Evolutionary conservation across 1,139 yeast genomes (phyloP).

Genomic region (Lipomyces yarrowii): DNA sequence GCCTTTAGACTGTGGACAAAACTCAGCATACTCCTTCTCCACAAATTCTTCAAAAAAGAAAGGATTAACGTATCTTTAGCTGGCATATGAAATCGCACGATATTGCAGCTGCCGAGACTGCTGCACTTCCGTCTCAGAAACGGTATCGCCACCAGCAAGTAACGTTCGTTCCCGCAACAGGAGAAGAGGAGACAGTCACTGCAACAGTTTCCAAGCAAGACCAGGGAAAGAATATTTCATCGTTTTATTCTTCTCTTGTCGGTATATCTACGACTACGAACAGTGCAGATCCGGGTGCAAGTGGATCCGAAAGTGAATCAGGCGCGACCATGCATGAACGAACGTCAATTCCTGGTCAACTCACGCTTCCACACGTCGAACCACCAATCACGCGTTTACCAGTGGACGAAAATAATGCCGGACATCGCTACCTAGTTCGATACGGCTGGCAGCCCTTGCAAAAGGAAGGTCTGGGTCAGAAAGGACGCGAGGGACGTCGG

Average conservation of each 20-base stretch:
- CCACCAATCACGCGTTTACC: slow-evolving; percentile 24
- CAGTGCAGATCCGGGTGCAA: neutral
- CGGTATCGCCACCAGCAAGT: slow-evolving; percentile 22
- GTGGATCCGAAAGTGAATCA: neutral
- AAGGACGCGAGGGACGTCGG: slow-evolving; percentile 36
- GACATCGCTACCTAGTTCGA: slow-evolving; percentile 33
- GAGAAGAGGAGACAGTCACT: neutral
- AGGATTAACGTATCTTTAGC: neutral
- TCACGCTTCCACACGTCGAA: slow-evolving; percentile 17
- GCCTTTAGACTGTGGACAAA: neutral
- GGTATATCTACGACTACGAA: slow-evolving; percentile 12
- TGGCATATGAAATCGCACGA: slow-evolving; percentile 16
- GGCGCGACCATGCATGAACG: neutral
- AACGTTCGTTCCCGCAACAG: slow-evolving; percentile 20
- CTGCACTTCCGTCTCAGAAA: slow-evolving; percentile 6
- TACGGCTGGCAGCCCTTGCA: slow-evolving; percentile 37
- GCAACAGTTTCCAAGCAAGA: neutral
- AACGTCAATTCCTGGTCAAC: slow-evolving; percentile 18
- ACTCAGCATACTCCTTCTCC: neutral
- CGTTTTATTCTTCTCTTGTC: slow-evolving; percentile 22
- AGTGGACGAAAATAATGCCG: slow-evolving; percentile 23
- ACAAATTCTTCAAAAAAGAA: neutral
- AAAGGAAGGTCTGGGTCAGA: slow-evolving; percentile 35
- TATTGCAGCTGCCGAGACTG: slow-evolving; percentile 11
- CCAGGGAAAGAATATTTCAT: slow-evolving; percentile 8